A percentile compares a stretch with the other conserved stretches of the same genome.
phyloP scores from a whole-genome alignment of 257 asterid genomes.

The Primulina eburnea region DNA sequence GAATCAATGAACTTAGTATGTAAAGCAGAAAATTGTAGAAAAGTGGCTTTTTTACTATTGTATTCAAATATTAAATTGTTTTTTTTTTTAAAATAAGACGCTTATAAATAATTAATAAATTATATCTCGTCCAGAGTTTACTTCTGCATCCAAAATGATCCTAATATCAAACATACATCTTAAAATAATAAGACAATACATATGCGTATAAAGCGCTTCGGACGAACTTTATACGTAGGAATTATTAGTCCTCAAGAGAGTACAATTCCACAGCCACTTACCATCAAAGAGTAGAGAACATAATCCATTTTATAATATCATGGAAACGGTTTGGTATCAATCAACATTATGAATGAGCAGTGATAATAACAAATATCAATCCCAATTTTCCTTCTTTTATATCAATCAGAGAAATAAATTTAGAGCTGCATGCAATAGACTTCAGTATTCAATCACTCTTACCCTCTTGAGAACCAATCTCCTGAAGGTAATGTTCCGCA shows the following conservation, averaged over 20 bases:
- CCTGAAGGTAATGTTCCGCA: conserved; percentile 97
- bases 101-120: too few species aligned
- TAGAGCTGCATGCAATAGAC: conserved; percentile 28
- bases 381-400: conserved; percentile 14
- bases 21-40: too few species aligned
- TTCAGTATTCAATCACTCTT: conserved; percentile 74
- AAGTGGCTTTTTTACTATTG: too few species aligned
- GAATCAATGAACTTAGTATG: neutral
- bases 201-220: too few species aligned
- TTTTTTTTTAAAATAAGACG: too few species aligned
- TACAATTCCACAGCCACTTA: neutral
- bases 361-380: neutral
- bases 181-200: too few species aligned
- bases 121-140: too few species aligned
- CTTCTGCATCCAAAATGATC: too few species aligned
- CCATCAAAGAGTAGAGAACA: neutral
- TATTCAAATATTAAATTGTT: too few species aligned
- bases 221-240: too few species aligned
- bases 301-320: neutral
- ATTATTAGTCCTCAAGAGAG: too few species aligned
- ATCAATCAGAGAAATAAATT: conserved; percentile 20
- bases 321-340: conserved; percentile 1
- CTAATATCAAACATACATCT: too few species aligned
- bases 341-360: conserved; percentile 16
- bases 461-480: conserved; percentile 80